These are phyloP conservation scores for Plasmopara viticola DNA, from an alignment of 352 stramenopile genomes.

Conservation along the genomic window DNA sequence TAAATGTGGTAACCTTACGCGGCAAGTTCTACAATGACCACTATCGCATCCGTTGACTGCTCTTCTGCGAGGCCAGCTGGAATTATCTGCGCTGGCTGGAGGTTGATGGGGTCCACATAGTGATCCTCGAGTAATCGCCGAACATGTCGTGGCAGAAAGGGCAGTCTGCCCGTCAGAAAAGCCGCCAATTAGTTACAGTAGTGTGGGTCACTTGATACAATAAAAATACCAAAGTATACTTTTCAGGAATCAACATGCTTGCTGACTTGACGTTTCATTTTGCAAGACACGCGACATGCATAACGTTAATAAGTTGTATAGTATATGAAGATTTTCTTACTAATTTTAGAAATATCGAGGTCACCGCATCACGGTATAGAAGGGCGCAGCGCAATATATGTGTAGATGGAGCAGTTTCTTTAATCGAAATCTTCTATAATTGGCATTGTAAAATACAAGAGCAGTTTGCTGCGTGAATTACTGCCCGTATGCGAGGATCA, in stretches of 20 bases:
- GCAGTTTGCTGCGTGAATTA: no score
- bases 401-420: no score
- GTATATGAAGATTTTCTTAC: no score
- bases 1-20: conserved; percentile 1
- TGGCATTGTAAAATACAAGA: no score
- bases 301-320: no score
- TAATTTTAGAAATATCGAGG: no score
- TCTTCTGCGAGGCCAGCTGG: conserved; percentile 5
- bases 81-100: conserved; percentile 7
- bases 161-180: neutral
- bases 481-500: no score
- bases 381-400: no score
- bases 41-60: conserved; percentile 3
- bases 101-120: conserved; percentile 1
- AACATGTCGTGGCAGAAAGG: conserved; percentile 1
- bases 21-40: conserved; percentile 32
- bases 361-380: no score
- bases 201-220: neutral
- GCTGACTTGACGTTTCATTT: no score
- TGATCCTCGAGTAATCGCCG: conserved; percentile 1
- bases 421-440: no score
- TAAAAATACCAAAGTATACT: neutral
- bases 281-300: no score
- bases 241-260: neutral
- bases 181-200: neutral